Evolutionary conservation across 2,329 filamentous ascomycete species (phyloP).

Genomic region (Zalaria obscura): DNA sequence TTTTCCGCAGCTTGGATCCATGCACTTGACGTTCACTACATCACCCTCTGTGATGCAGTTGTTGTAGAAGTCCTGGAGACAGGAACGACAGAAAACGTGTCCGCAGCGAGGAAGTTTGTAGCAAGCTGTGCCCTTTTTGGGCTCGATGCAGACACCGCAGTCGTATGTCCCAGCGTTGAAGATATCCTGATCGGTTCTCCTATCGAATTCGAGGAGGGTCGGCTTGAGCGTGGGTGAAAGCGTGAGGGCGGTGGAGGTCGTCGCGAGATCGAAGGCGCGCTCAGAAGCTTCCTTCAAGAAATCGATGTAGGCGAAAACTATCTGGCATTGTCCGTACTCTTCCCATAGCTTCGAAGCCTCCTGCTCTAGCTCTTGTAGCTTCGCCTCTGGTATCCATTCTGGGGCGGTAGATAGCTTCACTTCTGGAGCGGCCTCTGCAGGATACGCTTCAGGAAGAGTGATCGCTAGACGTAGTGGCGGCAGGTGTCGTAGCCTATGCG

Average conservation of each 20-base stretch:
- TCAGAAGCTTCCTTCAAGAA: slow-evolving; percentile 45
- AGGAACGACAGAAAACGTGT: slow-evolving; percentile 84
- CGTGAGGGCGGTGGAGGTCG: slow-evolving; percentile 25
- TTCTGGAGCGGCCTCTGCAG: slow-evolving; percentile 34
- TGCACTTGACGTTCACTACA: slow-evolving; percentile 63
- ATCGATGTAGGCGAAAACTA: slow-evolving; percentile 47
- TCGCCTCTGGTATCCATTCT: slow-evolving; percentile 36
- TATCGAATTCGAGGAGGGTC: slow-evolving; percentile 64
- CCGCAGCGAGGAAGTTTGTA: slow-evolving; percentile 71
- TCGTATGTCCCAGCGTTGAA: slow-evolving; percentile 80
- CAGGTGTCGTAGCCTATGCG: slow-evolving; percentile 24
- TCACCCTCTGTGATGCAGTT: slow-evolving; percentile 78
- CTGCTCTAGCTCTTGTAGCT: slow-evolving; percentile 28
- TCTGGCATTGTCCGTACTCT: slow-evolving; percentile 41
- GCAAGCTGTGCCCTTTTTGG: slow-evolving; percentile 73
- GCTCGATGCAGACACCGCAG: slow-evolving; percentile 80
- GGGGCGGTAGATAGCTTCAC: slow-evolving; percentile 35
- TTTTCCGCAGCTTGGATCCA: slow-evolving; percentile 65
- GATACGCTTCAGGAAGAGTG: slow-evolving; percentile 41
- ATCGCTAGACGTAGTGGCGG: slow-evolving; percentile 41
- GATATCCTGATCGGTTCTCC: slow-evolving; percentile 53
- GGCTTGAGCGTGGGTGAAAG: slow-evolving; percentile 44
- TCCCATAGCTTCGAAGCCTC: slow-evolving; percentile 42
- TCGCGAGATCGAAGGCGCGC: slow-evolving; percentile 36
- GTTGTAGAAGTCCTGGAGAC: slow-evolving; percentile 80